Percentiles rank a stretch among this genome's conserved stretches.
These are phyloP conservation scores for Arabidopsis suecica DNA, from an alignment of 345 rosid species.

Conservation along the genomic window DNA sequence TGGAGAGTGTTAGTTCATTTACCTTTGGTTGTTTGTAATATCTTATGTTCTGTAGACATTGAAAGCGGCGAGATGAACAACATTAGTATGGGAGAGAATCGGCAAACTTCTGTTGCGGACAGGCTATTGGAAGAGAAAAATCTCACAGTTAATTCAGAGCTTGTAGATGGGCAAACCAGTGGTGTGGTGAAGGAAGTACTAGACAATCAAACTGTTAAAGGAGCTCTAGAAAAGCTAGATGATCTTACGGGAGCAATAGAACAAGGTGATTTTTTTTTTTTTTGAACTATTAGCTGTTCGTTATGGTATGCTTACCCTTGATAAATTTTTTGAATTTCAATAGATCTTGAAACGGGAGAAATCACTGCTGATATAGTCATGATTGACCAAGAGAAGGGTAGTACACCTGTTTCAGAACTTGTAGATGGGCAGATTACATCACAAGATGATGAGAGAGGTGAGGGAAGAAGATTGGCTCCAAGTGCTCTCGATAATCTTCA, in stretches of 20 bases:
- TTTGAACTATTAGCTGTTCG: neutral
- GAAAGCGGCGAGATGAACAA: conserved; percentile 10
- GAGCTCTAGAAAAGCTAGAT: conserved; percentile 22
- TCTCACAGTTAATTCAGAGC: neutral
- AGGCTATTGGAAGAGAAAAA: conserved; percentile 2
- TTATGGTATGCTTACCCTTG: conserved; percentile 5
- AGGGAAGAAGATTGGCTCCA: conserved; percentile 13
- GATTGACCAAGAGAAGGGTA: conserved; percentile 18
- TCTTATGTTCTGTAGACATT: conserved; percentile 38
- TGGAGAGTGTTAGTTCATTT: conserved; percentile 11
- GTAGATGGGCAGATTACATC: neutral
- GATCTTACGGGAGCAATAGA: neutral
- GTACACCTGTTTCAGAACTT: conserved; percentile 7
- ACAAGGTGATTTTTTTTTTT: neutral
- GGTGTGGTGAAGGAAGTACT: neutral
- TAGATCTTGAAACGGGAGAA: conserved; percentile 11
- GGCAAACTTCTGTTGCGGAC: neutral
- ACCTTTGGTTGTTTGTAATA: conserved; percentile 23
- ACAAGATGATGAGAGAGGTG: conserved; percentile 12
- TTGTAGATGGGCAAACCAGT: conserved; percentile 15
- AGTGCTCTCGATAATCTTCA: neutral
- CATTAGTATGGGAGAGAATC: conserved; percentile 27
- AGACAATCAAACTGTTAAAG: neutral
- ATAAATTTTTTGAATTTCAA: neutral
- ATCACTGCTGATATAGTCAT: neutral